Base-by-base conservation (phyloP, 1,284 basidiomycete genomes). In the Schizophyllum commune region DNA sequence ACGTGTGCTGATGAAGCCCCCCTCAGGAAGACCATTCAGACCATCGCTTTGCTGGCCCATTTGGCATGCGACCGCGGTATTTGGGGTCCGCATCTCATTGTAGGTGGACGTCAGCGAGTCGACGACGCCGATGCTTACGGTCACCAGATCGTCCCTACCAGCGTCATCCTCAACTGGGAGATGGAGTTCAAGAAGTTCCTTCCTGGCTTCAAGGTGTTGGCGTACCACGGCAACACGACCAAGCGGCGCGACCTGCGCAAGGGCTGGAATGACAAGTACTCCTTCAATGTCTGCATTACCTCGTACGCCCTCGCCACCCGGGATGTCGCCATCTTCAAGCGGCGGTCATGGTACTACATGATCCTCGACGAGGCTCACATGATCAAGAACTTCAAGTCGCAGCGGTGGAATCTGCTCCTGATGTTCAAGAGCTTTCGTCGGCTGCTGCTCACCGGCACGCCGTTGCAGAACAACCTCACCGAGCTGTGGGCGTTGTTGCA, bases 101-200 rank as follows among this genome's bases (percentile, higher is more conserved):
- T 84, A 69, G 63, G 81, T 72, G 33, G 54, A 53, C 22, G 22
- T 34, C 56, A 22, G 52, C 15, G 21, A 56, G 54, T 34, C 55
- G 17, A n/a, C 21, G 33, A n/a, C 51, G 32, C 21, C 32, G 32
- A 53, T 21, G 52, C 47, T 58, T 47, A 47, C 61, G 20, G 32
- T 13, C 5, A 51, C 4, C 65, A 85, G 84, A 87, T 98, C 67
- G 95, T 96, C 11, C 94, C 96, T 1, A 98, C 96, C 1, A 94
- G 92, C 64, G 96, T 98, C 61, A 83, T 98, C 65, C 81, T 98
- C 62, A 98, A 98, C 71, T 98, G 96, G 96, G 96, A 97, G 73
- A 96, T 98, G 91, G 96, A 98, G 73, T 98, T 98, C 80, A 97
- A 98, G 75, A 97, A 97, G 75, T 98, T 98, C 71, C 78, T 98